phyloP scores from a whole-genome alignment of 805 yeast genomes.

The Candida hispaniensis region DNA sequence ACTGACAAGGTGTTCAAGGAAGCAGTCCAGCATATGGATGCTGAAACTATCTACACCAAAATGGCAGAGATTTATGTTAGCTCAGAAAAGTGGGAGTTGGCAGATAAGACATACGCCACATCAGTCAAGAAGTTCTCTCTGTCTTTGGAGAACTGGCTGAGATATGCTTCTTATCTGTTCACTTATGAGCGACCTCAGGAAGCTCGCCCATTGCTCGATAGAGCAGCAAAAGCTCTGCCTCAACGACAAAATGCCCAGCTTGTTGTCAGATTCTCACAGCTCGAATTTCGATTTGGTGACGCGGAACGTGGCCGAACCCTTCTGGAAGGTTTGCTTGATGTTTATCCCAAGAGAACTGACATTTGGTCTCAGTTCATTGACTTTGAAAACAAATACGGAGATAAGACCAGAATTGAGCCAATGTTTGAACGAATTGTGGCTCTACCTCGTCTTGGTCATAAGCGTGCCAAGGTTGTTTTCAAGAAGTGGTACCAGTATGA shows the following conservation, averaged over 20 bases:
- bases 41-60: conserved; percentile 69
- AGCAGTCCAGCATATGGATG: conserved; percentile 86
- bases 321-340: conserved; percentile 82
- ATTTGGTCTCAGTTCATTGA: conserved; percentile 93
- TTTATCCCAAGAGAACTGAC: conserved; percentile 85
- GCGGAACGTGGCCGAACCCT: conserved; percentile 90
- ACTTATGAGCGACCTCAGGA: conserved; percentile 38
- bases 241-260: conserved; percentile 53
- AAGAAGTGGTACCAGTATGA: conserved; percentile 83
- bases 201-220: conserved; percentile 64
- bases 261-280: conserved; percentile 78
- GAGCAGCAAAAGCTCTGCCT: conserved; percentile 60
- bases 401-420: conserved; percentile 58
- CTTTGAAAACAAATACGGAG: conserved; percentile 68
- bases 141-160: conserved; percentile 61
- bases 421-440: conserved; percentile 71
- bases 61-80: conserved; percentile 62
- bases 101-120: conserved; percentile 53
- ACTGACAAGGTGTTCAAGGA: conserved; percentile 71
- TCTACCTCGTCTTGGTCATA: conserved; percentile 55
- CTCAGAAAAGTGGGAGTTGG: conserved; percentile 61
- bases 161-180: conserved; percentile 66
- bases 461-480: conserved; percentile 91
- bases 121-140: conserved; percentile 74
- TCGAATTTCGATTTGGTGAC: conserved; percentile 74